phyloP scores from a whole-genome alignment of 1,284 basidiomycete genomes.

The Puccinia sorghi region DNA sequence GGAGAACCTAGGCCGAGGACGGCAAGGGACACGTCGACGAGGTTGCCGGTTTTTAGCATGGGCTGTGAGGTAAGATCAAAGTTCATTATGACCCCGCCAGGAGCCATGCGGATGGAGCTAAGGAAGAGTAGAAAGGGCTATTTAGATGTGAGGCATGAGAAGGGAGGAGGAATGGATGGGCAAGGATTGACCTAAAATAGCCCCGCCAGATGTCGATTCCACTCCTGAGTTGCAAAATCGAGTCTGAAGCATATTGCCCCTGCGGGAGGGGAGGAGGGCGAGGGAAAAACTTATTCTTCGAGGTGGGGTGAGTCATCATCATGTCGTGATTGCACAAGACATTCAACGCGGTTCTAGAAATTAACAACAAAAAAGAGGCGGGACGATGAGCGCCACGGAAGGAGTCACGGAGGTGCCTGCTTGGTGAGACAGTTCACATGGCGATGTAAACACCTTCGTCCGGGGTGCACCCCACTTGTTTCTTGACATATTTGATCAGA shows the following conservation, averaged over 20 bases:
- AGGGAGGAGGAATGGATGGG: background rate
- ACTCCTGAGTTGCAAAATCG: conserved; percentile 2
- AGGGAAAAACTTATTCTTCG: conserved; percentile 49
- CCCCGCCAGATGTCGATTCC: conserved; percentile 48
- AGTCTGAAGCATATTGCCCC: background rate
- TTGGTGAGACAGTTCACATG: conserved; percentile 31
- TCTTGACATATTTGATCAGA: conserved; percentile 42
- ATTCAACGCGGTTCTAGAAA: conserved; percentile 46
- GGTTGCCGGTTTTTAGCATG: conserved; percentile 39
- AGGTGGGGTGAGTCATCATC: conserved; percentile 26
- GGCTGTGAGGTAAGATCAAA: conserved; percentile 47
- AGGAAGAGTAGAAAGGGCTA: background rate
- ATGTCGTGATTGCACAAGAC: conserved; percentile 49
- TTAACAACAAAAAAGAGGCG: background rate
- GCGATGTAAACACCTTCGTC: conserved; percentile 46
- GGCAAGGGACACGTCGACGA: conserved; percentile 25
- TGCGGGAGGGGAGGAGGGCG: background rate
- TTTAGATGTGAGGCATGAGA: background rate
- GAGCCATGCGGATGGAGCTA: conserved; percentile 45
- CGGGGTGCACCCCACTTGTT: conserved; percentile 38
- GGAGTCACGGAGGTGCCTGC: background rate
- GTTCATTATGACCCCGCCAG: conserved; percentile 39
- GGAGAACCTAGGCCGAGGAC: background rate
- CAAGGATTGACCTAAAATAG: conserved; percentile 30
- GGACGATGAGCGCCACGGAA: background rate